A percentile compares a stretch with the other conserved stretches of the same genome.
phyloP scores from a whole-genome alignment of 352 stramenopile species.

The Phytophthora meadii region DNA sequence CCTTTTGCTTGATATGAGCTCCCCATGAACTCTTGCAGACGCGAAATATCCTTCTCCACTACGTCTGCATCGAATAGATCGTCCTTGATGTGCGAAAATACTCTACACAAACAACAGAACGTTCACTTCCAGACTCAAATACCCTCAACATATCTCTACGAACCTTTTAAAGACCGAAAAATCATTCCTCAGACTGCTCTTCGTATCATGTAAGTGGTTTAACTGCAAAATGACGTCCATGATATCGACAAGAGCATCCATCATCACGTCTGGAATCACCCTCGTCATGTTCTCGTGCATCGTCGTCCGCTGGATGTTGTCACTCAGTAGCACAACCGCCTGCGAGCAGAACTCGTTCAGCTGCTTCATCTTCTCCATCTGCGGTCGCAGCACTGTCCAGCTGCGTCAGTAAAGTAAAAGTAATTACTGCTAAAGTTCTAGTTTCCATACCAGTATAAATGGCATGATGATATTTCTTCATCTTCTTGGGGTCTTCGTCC shows the following conservation, averaged over 20 bases:
- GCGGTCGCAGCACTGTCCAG: constrained; percentile 61
- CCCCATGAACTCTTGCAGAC: constrained; percentile 72
- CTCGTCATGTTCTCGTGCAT: constrained; percentile 72
- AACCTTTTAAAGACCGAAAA: constrained; percentile 81
- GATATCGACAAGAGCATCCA: constrained; percentile 65
- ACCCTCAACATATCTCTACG: neutral
- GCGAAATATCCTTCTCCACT: constrained; percentile 61
- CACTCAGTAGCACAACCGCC: constrained; percentile 66
- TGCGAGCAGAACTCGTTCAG: constrained; percentile 66
- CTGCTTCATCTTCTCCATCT: constrained; percentile 61
- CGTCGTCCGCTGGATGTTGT: constrained; percentile 74
- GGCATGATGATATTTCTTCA: constrained; percentile 51
- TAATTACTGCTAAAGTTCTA: neutral
- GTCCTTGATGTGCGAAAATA: constrained; percentile 56
- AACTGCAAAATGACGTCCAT: constrained; percentile 72
- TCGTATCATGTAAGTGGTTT: constrained; percentile 72
- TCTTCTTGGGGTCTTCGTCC: constrained; percentile 33
- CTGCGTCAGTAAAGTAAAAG: neutral
- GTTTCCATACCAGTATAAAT: constrained; percentile 51
- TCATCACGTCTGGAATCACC: constrained; percentile 65
- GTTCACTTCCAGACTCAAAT: neutral
- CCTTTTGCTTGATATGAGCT: constrained; percentile 61
- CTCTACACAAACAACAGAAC: constrained; percentile 32
- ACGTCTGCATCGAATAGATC: constrained; percentile 45
- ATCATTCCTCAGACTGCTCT: constrained; percentile 75